Conservation (phyloP, 495 filamentous ascomycete species). For the Beverwykella pulmonaria region DNA sequence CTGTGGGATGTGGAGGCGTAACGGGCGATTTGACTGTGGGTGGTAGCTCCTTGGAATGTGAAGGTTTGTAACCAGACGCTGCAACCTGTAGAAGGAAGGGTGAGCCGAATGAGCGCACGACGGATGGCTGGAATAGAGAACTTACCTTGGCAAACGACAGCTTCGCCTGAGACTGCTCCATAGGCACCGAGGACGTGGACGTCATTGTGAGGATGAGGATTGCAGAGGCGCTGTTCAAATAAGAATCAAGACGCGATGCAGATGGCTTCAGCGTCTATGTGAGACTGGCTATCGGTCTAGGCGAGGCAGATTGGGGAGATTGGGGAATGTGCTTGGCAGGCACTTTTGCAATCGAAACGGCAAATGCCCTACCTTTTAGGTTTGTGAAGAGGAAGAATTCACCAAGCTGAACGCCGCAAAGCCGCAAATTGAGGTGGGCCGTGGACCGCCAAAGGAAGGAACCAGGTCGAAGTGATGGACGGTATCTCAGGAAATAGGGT, state of each 20-base stretch:
- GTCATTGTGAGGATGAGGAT: slow-evolving; percentile 35
- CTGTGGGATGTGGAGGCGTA: slow-evolving; percentile 9
- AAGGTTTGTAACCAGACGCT: slow-evolving; percentile 49
- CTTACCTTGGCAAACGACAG: slow-evolving; percentile 61
- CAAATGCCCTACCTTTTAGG: not conserved
- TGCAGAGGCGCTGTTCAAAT: slow-evolving; percentile 20
- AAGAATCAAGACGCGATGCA: slow-evolving; percentile 13
- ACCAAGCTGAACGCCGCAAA: slow-evolving; percentile 22
- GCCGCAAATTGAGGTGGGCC: slow-evolving; percentile 9
- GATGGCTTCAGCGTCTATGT: slow-evolving; percentile 7
- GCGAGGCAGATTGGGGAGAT: not conserved
- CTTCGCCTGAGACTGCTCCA: slow-evolving; percentile 37
- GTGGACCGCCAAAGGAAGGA: slow-evolving; percentile 32
- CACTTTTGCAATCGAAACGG: not conserved
- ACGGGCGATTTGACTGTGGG: slow-evolving; percentile 10
- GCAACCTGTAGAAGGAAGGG: slow-evolving; percentile 51
- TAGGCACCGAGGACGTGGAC: slow-evolving; percentile 28
- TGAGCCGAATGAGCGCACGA: slow-evolving; percentile 7
- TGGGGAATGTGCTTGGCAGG: not conserved
- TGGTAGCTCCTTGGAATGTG: slow-evolving; percentile 12
- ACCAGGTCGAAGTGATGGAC: slow-evolving; percentile 30
- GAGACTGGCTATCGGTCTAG: not conserved
- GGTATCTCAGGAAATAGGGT: slow-evolving; percentile 40
- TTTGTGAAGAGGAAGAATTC: slow-evolving; percentile 4
- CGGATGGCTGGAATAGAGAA: not conserved